These are phyloP conservation scores for Podaxis sp. DNA, from an alignment of 768 basidiomycete genomes.

Conservation along the genomic window DNA sequence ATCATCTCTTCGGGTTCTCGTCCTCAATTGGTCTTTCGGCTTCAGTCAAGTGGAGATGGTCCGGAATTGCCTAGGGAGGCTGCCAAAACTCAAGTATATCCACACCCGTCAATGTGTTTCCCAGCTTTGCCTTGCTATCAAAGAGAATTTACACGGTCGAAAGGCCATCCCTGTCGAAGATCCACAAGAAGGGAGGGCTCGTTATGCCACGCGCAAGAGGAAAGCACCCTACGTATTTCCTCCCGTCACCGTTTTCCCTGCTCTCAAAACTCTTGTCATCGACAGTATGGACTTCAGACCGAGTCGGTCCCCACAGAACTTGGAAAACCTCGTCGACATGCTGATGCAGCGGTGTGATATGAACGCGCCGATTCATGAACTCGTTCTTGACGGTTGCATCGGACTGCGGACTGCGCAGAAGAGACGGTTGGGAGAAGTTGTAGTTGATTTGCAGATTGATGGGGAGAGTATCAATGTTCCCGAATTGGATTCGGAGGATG, in stretches of 20 bases:
- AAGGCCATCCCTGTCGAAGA: not conserved
- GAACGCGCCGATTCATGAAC: constrained; percentile 4
- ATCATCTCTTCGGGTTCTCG: not conserved
- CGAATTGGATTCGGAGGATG: not conserved
- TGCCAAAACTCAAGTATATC: not conserved
- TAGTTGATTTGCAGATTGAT: constrained; percentile 9
- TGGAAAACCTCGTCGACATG: not conserved
- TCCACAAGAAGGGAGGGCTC: not conserved
- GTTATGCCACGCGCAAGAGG: not conserved
- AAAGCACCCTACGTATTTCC: not conserved
- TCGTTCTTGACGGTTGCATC: not conserved
- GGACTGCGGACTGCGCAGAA: constrained; percentile 1
- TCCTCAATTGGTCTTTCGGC: not conserved
- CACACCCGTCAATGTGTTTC: not conserved
- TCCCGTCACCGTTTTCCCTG: constrained; percentile 7
- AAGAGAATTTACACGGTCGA: not conserved
- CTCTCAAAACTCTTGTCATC: constrained; percentile 5
- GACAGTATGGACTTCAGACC: not conserved
- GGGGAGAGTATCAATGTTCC: not conserved
- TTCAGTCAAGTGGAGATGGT: not conserved
- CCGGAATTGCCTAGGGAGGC: constrained; percentile 1
- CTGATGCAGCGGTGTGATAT: constrained; percentile 9
- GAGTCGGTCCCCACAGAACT: not conserved
- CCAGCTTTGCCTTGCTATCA: not conserved
- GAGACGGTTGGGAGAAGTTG: constrained; percentile 4